A percentile compares a stretch with the other conserved stretches of the same genome.
These are phyloP conservation scores for Poronia punctata DNA, from an alignment of 495 filamentous ascomycete species.

Conservation along the genomic window DNA sequence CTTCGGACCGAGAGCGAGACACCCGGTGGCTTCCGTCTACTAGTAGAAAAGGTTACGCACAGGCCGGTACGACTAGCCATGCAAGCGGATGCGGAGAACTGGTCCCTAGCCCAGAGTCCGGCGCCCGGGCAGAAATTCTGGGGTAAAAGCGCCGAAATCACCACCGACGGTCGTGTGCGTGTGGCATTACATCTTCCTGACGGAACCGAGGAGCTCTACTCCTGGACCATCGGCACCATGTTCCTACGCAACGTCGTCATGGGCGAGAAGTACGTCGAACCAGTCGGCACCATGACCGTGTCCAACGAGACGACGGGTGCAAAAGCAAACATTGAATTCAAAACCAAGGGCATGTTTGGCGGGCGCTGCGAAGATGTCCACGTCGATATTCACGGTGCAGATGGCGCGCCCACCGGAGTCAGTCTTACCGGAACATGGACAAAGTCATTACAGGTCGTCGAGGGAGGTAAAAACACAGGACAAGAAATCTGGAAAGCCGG, in stretches of 20 bases:
- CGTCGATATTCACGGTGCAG: constrained; percentile 59
- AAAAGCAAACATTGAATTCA: constrained; percentile 77
- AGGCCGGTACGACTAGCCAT: constrained; percentile 87
- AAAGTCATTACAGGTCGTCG: constrained; percentile 52
- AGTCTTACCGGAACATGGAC: constrained; percentile 83
- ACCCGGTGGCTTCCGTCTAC: constrained; percentile 72
- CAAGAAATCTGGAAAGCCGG: constrained; percentile 72
- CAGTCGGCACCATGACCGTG: constrained; percentile 79
- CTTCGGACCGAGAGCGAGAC: constrained; percentile 69
- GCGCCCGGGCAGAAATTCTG: constrained; percentile 94
- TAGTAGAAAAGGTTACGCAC: constrained; percentile 90
- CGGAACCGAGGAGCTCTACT: constrained; percentile 66
- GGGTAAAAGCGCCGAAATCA: constrained; percentile 92
- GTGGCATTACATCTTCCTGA: constrained; percentile 58
- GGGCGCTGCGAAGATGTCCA: constrained; percentile 86
- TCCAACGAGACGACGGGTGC: constrained; percentile 72
- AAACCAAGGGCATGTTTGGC: constrained; percentile 90
- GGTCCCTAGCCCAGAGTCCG: constrained; percentile 81
- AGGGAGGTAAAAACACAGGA: constrained; percentile 47
- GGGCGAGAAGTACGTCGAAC: constrained; percentile 97
- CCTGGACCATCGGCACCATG: constrained; percentile 75
- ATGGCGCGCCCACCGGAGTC: constrained; percentile 53
- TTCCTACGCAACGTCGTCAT: constrained; percentile 96
- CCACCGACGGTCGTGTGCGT: constrained; percentile 78
- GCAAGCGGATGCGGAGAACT: constrained; percentile 77